A percentile compares a stretch with the other conserved stretches of the same genome.
These are phyloP conservation scores for Canavalia gladiata DNA, from an alignment of 306 rosid genomes.

Conservation along the genomic window DNA sequence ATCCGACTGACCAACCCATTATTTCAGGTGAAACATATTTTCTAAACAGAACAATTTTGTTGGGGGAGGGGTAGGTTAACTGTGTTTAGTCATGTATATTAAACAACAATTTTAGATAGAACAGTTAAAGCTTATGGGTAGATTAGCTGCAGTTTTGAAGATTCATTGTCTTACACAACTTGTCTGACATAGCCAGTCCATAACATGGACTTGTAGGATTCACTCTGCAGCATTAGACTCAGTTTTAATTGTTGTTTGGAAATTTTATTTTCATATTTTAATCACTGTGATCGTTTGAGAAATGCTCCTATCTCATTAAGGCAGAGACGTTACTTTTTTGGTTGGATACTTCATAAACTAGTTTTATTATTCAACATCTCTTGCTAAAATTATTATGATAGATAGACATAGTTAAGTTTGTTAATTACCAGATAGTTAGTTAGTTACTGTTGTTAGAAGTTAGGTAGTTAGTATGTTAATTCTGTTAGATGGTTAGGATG, in stretches of 20 bases:
- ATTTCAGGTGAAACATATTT: constrained; percentile 62
- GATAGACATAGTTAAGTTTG: too few relatives aligned
- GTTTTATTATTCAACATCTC: neutral
- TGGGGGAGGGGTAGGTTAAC: constrained; percentile 3
- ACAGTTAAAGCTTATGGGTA: neutral
- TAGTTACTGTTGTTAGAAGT: too few relatives aligned
- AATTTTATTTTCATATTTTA: neutral
- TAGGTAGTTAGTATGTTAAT: too few relatives aligned
- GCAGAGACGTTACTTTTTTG: neutral
- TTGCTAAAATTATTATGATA: neutral
- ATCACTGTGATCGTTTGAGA: neutral
- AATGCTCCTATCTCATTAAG: neutral
- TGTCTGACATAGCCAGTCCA: neutral
- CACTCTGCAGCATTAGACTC: neutral
- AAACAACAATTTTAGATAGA: neutral
- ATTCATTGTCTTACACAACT: neutral
- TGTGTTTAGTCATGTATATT: neutral
- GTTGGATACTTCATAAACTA: neutral
- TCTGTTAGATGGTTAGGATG: too few relatives aligned
- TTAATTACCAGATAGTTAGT: too few relatives aligned
- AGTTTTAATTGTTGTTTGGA: neutral
- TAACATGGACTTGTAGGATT: neutral
- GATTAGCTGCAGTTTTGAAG: neutral
- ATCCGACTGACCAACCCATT: constrained; percentile 74
- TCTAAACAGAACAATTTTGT: neutral